Percentiles rank a stretch among this genome's conserved stretches.
phyloP scores from a whole-genome alignment of 805 yeast species.

The Schwanniomyces vanrijiae region DNA sequence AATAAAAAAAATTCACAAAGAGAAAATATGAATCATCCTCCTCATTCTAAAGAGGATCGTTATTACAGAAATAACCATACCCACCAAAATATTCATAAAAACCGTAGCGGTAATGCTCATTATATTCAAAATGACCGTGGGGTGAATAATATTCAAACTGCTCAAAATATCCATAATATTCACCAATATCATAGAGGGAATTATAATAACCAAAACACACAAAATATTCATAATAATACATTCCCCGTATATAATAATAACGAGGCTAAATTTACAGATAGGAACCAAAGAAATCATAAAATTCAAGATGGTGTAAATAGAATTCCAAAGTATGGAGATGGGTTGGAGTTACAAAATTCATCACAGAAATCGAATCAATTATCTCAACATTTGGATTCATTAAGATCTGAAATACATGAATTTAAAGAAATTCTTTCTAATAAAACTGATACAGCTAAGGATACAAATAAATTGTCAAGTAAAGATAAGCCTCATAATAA shows the following conservation, averaged over 20 bases:
- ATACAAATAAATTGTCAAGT: neutral
- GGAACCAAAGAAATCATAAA: neutral
- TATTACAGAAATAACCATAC: neutral
- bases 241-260: neutral
- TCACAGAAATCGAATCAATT: conserved; percentile 30
- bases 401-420: conserved; percentile 43
- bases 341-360: neutral
- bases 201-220: neutral
- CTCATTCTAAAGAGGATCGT: neutral
- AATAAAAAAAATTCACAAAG: neutral
- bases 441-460: conserved; percentile 13
- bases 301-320: neutral
- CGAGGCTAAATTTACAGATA: neutral
- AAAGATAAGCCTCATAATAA: conserved; percentile 1
- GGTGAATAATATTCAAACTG: neutral
- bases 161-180: neutral
- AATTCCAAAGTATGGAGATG: neutral
- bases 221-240: neutral
- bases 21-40: neutral
- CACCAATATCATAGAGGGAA: neutral
- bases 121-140: neutral
- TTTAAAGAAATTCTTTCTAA: conserved; percentile 41
- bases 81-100: neutral
- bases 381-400: conserved; percentile 40
- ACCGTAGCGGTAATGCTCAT: neutral